Conservation (phyloP, 805 yeast genomes). For the Starmerella scarabaei region DNA sequence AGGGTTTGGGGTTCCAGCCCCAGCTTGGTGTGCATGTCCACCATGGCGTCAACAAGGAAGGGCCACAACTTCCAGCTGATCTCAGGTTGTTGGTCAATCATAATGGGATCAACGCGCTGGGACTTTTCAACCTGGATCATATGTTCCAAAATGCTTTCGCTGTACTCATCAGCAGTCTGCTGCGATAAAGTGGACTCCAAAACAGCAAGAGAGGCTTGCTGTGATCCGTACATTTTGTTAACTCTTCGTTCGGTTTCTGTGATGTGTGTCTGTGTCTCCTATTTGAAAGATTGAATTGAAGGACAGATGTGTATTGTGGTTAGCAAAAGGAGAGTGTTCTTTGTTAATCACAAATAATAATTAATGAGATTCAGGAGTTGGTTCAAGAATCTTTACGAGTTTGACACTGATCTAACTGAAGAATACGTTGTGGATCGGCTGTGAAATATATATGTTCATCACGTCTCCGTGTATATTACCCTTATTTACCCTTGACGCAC, state of each 20-base stretch:
- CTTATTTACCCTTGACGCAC: slow-evolving; percentile 1
- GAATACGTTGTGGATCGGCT: background rate
- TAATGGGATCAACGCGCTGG: slow-evolving; percentile 40
- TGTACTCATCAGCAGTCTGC: slow-evolving; percentile 27
- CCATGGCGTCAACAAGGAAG: slow-evolving; percentile 59
- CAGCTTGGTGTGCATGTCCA: slow-evolving; percentile 47
- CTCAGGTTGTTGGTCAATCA: slow-evolving; percentile 79
- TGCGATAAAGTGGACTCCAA: slow-evolving; percentile 17
- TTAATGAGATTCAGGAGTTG: background rate
- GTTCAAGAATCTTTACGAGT: too few relatives aligned
- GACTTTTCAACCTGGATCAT: slow-evolving; percentile 25
- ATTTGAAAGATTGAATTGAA: too few relatives aligned
- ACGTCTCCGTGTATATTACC: slow-evolving; percentile 5
- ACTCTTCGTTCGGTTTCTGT: background rate
- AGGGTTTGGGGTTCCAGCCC: slow-evolving; percentile 56
- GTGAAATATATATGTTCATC: slow-evolving; percentile 8
- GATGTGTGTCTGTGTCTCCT: background rate
- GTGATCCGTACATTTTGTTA: slow-evolving; percentile 7
- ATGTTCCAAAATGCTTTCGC: slow-evolving; percentile 28
- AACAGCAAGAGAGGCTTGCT: slow-evolving; percentile 12
- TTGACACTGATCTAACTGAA: background rate
- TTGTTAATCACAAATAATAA: background rate
- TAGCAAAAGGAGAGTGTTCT: background rate
- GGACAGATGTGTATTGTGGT: too few relatives aligned
- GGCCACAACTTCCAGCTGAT: slow-evolving; percentile 57